These are phyloP conservation scores for Ogataea glucozyma DNA, from an alignment of 805 yeast species.

Conservation along the genomic window DNA sequence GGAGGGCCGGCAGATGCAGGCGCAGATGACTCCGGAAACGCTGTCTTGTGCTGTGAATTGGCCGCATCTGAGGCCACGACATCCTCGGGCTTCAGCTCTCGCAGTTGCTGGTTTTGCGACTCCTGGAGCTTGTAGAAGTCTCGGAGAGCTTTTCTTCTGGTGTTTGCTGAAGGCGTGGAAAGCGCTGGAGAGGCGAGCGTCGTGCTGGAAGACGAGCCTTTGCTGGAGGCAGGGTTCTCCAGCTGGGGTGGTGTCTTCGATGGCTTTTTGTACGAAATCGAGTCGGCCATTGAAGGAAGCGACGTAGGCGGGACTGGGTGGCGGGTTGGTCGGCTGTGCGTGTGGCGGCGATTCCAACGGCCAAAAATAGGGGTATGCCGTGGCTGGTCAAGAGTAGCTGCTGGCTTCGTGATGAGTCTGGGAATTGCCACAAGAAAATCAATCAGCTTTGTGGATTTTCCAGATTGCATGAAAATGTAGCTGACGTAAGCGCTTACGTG, in stretches of 20 bases:
- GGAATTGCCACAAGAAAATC: no score
- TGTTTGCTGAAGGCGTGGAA: constrained; percentile 20
- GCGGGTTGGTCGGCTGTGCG: no score
- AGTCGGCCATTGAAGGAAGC: constrained; percentile 20
- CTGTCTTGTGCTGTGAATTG: not conserved
- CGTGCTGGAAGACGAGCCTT: not conserved
- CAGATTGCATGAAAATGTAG: no score
- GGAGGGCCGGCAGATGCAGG: not conserved
- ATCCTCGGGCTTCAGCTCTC: constrained; percentile 9
- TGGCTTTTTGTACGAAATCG: constrained; percentile 22
- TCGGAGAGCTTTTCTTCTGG: constrained; percentile 42
- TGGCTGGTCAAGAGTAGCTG: no score
- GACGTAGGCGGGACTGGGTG: no score
- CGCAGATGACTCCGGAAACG: not conserved
- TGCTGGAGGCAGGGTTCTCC: constrained; percentile 1
- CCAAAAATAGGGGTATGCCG: no score
- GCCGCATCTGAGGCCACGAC: not conserved
- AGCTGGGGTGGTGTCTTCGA: not conserved
- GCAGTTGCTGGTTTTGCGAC: constrained; percentile 25
- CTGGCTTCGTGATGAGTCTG: no score
- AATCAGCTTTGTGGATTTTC: no score
- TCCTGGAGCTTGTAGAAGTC: constrained; percentile 44
- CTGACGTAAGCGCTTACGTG: no score
- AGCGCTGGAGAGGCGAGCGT: constrained; percentile 2
- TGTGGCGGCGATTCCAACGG: no score